A percentile compares a stretch with the other conserved stretches of the same genome.
Conservation (phyloP, 83 land plant species). For the Picea abies region DNA sequence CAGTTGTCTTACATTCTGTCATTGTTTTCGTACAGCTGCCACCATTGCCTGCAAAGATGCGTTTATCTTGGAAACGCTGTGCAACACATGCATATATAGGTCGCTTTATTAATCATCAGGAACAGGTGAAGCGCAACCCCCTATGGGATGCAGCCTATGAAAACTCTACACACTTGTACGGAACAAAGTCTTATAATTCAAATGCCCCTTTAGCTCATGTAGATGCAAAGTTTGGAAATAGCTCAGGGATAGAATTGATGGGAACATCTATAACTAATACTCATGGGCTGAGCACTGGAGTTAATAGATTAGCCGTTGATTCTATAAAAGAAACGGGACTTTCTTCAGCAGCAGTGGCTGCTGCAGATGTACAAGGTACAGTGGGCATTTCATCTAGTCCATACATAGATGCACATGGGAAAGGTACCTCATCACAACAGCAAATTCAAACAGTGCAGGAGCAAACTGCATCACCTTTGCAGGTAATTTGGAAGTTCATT, state of each 20-base stretch:
- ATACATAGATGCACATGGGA: background rate
- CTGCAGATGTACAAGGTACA: background rate
- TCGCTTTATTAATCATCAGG: background rate
- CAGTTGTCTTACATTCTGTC: constrained; percentile 1
- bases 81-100: background rate
- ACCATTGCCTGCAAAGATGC: background rate
- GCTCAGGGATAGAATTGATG: background rate
- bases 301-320: background rate
- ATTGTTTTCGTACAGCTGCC: background rate
- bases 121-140: background rate
- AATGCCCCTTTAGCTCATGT: background rate
- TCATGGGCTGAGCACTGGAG: constrained; percentile 1
- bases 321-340: background rate
- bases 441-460: background rate
- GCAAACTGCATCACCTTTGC: constrained; percentile 1
- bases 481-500: background rate
- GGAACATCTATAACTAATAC: background rate
- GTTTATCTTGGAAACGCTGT: background rate
- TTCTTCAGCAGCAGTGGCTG: background rate
- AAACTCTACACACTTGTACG: background rate
- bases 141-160: background rate
- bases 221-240: background rate
- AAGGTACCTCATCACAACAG: background rate
- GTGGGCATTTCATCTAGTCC: background rate
- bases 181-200: background rate